phyloP scores from a whole-genome alignment of 2,329 filamentous ascomycete species.

The Simplicillium sp. region DNA sequence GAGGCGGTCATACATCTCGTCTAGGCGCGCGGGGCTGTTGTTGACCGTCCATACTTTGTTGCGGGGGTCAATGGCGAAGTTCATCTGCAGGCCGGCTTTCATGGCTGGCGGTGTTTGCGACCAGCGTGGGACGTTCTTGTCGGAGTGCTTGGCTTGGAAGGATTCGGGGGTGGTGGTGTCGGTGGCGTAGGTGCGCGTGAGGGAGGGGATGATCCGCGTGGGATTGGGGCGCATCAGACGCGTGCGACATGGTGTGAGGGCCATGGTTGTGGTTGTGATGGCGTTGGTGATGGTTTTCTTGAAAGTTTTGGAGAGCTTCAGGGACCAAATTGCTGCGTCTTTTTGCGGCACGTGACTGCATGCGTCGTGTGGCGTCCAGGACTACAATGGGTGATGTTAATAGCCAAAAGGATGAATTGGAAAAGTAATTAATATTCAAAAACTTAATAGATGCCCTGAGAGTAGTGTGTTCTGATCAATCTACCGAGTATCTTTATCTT shows the following conservation, averaged over 20 bases:
- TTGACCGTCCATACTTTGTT: constrained; percentile 61
- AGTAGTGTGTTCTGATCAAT: too few relatives aligned
- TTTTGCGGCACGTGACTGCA: constrained; percentile 5
- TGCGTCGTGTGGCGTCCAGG: background rate
- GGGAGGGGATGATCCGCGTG: background rate
- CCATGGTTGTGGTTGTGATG: constrained; percentile 3
- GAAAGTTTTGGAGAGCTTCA: too few relatives aligned
- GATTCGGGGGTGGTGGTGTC: constrained; percentile 6
- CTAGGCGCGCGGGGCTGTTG: constrained; percentile 60
- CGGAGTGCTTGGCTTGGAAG: background rate
- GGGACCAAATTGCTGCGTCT: background rate
- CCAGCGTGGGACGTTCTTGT: constrained; percentile 48
- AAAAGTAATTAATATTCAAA: too few relatives aligned
- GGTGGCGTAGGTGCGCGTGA: constrained; percentile 4
- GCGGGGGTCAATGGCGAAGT: constrained; percentile 42
- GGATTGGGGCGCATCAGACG: constrained; percentile 3
- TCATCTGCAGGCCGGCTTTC: constrained; percentile 59
- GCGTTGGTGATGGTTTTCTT: background rate
- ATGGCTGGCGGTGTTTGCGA: constrained; percentile 58
- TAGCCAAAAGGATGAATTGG: too few relatives aligned
- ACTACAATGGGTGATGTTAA: too few relatives aligned
- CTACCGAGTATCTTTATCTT: too few relatives aligned
- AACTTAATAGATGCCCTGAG: too few relatives aligned
- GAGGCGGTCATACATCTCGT: constrained; percentile 68
- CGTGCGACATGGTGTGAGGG: constrained; percentile 5